phyloP scores from a whole-genome alignment of 2,329 filamentous ascomycete species.

The Aschersonia sp. region DNA sequence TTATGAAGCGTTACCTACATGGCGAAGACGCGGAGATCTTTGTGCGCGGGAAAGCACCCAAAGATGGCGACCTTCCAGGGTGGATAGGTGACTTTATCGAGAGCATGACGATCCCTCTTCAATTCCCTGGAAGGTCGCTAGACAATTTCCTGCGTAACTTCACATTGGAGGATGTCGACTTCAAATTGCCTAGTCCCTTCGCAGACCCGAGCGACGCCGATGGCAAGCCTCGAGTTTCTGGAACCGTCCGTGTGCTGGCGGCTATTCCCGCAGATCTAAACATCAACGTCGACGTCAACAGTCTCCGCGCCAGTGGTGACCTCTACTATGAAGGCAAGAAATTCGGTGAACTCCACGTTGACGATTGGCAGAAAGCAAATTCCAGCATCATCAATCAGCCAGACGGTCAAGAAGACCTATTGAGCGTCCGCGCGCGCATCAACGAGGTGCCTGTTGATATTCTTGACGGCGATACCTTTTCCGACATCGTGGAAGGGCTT shows the following conservation, averaged over 20 bases:
- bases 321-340: constrained; percentile 67
- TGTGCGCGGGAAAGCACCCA: constrained; percentile 61
- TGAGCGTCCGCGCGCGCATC: constrained; percentile 66
- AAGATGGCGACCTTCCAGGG: constrained; percentile 52
- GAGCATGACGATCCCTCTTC: constrained; percentile 70
- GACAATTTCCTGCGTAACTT: constrained; percentile 81
- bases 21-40: constrained; percentile 69
- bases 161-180: constrained; percentile 71
- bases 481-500: constrained; percentile 65
- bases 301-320: constrained; percentile 63
- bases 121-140: constrained; percentile 69
- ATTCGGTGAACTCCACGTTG: constrained; percentile 67
- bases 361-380: constrained; percentile 72
- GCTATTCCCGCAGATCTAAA: constrained; percentile 76
- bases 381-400: constrained; percentile 52
- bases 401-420: constrained; percentile 40
- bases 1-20: constrained; percentile 70
- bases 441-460: constrained; percentile 70
- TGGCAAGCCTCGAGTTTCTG: constrained; percentile 66
- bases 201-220: constrained; percentile 63
- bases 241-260: constrained; percentile 67
- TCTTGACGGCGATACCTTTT: constrained; percentile 65
- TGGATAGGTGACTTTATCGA: constrained; percentile 76
- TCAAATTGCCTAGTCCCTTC: constrained; percentile 67
- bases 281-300: constrained; percentile 64